phyloP scores from a whole-genome alignment of 2,329 filamentous ascomycete genomes.

The Esteya vermicola region DNA sequence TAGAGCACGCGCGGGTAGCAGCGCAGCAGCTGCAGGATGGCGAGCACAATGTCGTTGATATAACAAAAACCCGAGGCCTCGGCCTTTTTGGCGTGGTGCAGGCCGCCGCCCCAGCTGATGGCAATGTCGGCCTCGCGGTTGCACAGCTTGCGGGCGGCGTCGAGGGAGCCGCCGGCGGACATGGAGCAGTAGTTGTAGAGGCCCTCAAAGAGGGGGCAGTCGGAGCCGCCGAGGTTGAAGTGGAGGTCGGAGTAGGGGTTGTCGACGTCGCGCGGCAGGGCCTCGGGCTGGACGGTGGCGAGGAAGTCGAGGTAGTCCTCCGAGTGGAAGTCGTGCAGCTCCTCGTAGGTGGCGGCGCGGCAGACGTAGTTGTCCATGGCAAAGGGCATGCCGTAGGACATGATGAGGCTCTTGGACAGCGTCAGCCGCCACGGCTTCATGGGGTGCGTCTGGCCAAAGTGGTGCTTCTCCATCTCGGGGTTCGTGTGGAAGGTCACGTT shows the following conservation, averaged over 20 bases:
- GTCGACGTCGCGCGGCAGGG: slow-evolving; percentile 50
- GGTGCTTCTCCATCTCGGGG: slow-evolving; percentile 85
- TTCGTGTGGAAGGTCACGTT: slow-evolving; percentile 94
- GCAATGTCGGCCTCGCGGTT: slow-evolving; percentile 85
- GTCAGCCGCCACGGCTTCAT: slow-evolving; percentile 99
- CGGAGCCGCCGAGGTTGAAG: slow-evolving; percentile 80
- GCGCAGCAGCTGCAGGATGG: slow-evolving; percentile 75
- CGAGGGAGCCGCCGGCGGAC: slow-evolving; percentile 79
- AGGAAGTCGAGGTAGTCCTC: slow-evolving; percentile 86
- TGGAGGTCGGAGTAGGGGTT: slow-evolving; percentile 48
- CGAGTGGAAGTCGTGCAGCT: slow-evolving; percentile 76
- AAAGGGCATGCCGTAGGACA: slow-evolving; percentile 89
- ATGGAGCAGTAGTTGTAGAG: slow-evolving; percentile 91
- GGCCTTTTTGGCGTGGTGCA: slow-evolving; percentile 90
- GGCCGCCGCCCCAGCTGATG: slow-evolving; percentile 91
- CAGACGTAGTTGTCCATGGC: slow-evolving; percentile 92
- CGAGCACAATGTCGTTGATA: slow-evolving; percentile 95
- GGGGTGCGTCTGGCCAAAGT: slow-evolving; percentile 91
- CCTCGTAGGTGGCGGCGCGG: slow-evolving; percentile 71
- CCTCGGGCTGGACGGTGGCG: slow-evolving; percentile 52
- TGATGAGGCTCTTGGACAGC: slow-evolving; percentile 85
- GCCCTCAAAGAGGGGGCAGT: slow-evolving; percentile 94
- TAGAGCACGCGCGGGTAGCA: slow-evolving; percentile 78
- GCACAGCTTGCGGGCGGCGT: slow-evolving; percentile 79
- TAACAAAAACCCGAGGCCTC: slow-evolving; percentile 97